Evolutionary conservation across 352 stramenopile genomes (phyloP), one percentile per base, ranked within the genome.

Genomic region (Pythium pyrilobum): DNA sequence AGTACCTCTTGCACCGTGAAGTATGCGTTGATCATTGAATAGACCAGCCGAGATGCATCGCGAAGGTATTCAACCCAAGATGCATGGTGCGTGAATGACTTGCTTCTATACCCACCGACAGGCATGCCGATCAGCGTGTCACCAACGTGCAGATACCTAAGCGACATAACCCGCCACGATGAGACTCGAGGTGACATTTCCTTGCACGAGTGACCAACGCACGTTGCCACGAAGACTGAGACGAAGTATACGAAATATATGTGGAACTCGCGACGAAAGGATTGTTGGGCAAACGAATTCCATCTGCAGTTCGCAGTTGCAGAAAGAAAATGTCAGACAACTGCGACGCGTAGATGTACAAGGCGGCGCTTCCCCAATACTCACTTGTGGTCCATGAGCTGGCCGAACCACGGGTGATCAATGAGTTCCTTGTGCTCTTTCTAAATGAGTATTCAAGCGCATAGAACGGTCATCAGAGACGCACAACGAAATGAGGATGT

Each of bases 341-440:
- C n/a, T n/a, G n/a, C n/a, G n/a, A n/a, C n/a, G n/a, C n/a, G n/a
- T n/a, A n/a, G n/a, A 5, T 47, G 28, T 1, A 16, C 23, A 47
- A 4, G 49, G 28, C 20, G 38, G 29, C 7, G 8, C 15, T 44
- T n/a, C n/a, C n/a, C n/a, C n/a, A n/a, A n/a, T n/a, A 53, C 58
- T 29, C 64, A 89, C 81, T 92, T 92, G 62, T 89, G 77, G 24
- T 92, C 75, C 55, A 89, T 71, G 13, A 92, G 59, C 44, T 92
- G 75, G 15, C 59, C 69, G 25, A 89, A 77, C 81, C 81, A 92
- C 12, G 79, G 77, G 41, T 92, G 81, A 21, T 77, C 74, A 52
- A 92, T 74, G 5, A 92, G 66, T 38, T 90, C 73, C 46, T 90
- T 90, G 67, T 67, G 76, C 56, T 92, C 81, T 5, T 77, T 90